Base-by-base conservation (phyloP, 1,284 basidiomycete genomes). In the Melampsora abietis-canadensis region DNA sequence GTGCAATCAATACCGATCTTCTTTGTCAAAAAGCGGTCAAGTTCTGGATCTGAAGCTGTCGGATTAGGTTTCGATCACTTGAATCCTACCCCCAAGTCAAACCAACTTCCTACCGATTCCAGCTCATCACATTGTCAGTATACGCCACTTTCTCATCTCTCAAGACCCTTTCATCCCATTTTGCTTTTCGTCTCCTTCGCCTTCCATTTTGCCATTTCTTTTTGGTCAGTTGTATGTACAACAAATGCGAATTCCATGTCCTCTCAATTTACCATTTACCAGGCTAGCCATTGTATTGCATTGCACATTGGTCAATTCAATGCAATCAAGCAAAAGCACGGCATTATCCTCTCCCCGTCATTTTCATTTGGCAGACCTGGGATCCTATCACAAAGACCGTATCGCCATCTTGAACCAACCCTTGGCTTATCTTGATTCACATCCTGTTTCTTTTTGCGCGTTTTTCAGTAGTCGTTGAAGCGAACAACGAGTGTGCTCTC, bases 1-100 rank as follows among this genome's bases (percentile, higher is more conserved):
- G 62, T 48, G 24, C 62, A 37, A 21, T 73, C 69, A 4, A 73
- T 73, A 10, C 69, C 69, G 10, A 73, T 73, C 34, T 73, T 73
- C 48, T 73, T 73, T 59, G 62, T 54, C 17, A 59, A 59, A 30
- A 65, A 46, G 17, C 62, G 48, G 30, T n/a, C 21, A 21, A 24
- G 34, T 17, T 40, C 14, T 31, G 17, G 31, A 48, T 15, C 24
- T 12, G 60, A 63, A 44, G 60, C 60, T 27, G 30, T 34, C 2
- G 57, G 62, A 70, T 47, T 51, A 34, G 62, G 57, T 34, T 34
- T 70, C 3, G 46, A 70, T 4, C 54, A 59, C 3, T n/a, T 37
- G 19, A 4, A 37, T 46, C 19, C 31, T 31, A 31, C 57, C 3
- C 67, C 30, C n/a, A 68, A 68, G 31, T 14, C n/a, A 44, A 15